phyloP scores from a whole-genome alignment of 2,329 filamentous ascomycete species.

The Didymella segeticola region DNA sequence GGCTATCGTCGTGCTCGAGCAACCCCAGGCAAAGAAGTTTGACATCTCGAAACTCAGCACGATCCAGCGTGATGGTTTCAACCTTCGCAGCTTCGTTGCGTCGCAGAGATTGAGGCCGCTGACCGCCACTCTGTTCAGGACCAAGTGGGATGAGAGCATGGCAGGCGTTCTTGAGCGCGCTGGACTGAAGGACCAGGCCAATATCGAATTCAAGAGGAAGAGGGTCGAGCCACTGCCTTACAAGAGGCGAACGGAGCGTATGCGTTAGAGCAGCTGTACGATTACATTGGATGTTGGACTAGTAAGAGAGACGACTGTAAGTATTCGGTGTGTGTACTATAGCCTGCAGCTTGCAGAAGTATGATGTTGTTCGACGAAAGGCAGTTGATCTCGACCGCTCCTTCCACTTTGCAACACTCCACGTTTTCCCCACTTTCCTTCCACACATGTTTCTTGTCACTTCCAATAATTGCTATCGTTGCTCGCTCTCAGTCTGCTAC shows the following conservation, averaged over 20 bases:
- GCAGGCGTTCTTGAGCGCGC: slow-evolving; percentile 85
- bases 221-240: slow-evolving; percentile 73
- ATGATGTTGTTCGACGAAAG: slow-evolving; percentile 6
- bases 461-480: background rate
- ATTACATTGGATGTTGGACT: slow-evolving; percentile 2
- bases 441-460: background rate
- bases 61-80: slow-evolving; percentile 76
- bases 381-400: background rate
- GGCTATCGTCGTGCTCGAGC: slow-evolving; percentile 82
- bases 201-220: slow-evolving; percentile 84
- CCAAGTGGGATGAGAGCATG: slow-evolving; percentile 87
- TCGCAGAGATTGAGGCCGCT: slow-evolving; percentile 74
- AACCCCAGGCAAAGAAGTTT: slow-evolving; percentile 62
- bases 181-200: slow-evolving; percentile 71
- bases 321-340: slow-evolving; percentile 27
- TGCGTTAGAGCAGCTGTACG: slow-evolving; percentile 43
- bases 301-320: slow-evolving; percentile 20
- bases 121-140: slow-evolving; percentile 87
- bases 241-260: slow-evolving; percentile 62
- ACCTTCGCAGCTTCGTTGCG: slow-evolving; percentile 74
- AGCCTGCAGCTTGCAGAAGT: slow-evolving; percentile 20
- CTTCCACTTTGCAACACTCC: slow-evolving; percentile 7
- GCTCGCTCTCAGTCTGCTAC: background rate
- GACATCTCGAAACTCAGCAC: slow-evolving; percentile 70
- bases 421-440: slow-evolving; percentile 7